Evolutionary conservation across 2,329 filamentous ascomycete species (phyloP), one percentile per base, ranked within the genome.

Genomic region (Sarocladiaceae sp.): DNA sequence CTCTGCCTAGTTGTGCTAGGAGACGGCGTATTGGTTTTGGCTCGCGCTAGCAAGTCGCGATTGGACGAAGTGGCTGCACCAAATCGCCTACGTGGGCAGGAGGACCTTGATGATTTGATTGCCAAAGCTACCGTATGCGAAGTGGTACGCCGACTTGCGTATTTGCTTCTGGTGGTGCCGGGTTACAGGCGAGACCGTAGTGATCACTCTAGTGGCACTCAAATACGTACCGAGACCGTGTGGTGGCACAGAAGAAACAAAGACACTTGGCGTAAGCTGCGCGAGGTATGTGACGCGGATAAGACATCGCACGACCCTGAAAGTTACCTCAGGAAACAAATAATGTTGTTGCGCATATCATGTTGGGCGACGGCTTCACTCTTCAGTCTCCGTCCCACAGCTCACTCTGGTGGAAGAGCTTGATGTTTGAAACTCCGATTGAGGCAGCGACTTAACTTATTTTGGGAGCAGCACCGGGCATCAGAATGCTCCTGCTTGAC

Each of bases 51-150:
- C 22, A 23, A 29, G 25, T 28, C 31, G 12, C 13, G 12, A 10
- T 22, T 4, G 23, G 31, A 17, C 26, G 26, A 31, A 48, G 28
- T 48, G 44, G 44, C 26, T 48, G 44, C 28, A 18, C 23, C 11
- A 4, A 31, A 10, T 48, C 13, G 26, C n/a, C 6, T 13, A 18
- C 44, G 10, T 29, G 44, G 18, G 23, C 4, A 28, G 15, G 23
- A 33, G 40, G 40, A 20, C 44, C 44, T 48, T 33, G 44, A 48
- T 48, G 44, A 48, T 29, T 31, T 22, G 25, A 20, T 48, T 31
- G 28, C 23, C 33, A 36, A 10, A n/a, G 15, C 15, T n/a, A 8
- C 5, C 33, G 5, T n/a, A n/a, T n/a, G n/a, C 15, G 37, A 23
- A 44, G 20, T 26, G 20, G 40, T 44, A 44, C 23, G 22, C 28